Evolutionary conservation across 805 yeast genomes (phyloP), one percentile per base, ranked within the genome.

Genomic region (Candida xiaguanensis): DNA sequence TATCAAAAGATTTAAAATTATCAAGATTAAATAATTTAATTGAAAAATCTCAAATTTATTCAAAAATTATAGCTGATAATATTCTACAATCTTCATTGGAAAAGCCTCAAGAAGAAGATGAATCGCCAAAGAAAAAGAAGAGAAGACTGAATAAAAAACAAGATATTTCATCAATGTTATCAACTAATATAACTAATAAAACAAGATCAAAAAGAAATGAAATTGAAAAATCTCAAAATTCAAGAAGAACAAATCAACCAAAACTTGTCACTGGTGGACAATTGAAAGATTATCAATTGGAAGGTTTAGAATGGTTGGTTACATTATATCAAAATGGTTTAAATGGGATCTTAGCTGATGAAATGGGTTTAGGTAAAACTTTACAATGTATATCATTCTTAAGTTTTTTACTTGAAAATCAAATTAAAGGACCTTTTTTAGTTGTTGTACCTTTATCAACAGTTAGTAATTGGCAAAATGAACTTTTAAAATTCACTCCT

Each of bases 351-450:
- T 65, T 93, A 15, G 98, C 98, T 0, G 98, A 93, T 63, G 98
- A 91, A 59, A 91, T 91, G 99, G 98, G 98, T 0, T 66, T 91
- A 18, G 99, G 99, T 1, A 91, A 91, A 56, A 93, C 99, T 0
- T 60, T 91, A 6, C 96, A 93, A 58, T 82, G 93, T 31, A 87
- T 91, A 40, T 75, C 96, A 0, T 70, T 91, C 43, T 51, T 89
- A 3, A 77, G 87, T 4, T 86, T 82, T 52, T 65, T 90, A 26
- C 74, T 82, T 33, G 96, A 87, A 48, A 80, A 86, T 57, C 89
- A 85, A 3, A 77, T 87, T 1, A 61, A 65, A 27, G 95, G 95
- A 0, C 93, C 95, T 0, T 87, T 85, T 50, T 59, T 87, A 28
- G 70, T 87, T 38, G 83, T 85, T 19, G 87, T 87, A 4, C 96